These are phyloP conservation scores for Tylopilus sp. DNA, from an alignment of 1,284 basidiomycete species.

Conservation along the genomic window DNA sequence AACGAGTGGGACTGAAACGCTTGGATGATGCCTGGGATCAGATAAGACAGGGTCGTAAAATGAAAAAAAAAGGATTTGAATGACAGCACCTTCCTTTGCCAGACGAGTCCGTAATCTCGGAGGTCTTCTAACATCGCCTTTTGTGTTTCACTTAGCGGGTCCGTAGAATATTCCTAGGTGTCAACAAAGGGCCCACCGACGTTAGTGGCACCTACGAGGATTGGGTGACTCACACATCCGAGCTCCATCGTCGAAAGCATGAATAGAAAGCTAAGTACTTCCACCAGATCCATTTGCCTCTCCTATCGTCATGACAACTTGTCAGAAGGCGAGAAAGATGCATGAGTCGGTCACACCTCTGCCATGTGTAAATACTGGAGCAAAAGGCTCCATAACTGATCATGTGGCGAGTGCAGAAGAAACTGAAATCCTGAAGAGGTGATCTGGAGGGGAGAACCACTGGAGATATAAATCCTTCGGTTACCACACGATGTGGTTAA, in stretches of 20 bases:
- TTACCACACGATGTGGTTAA: neutral
- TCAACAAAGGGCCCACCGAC: slow-evolving; percentile 3
- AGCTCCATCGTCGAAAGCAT: slow-evolving; percentile 94
- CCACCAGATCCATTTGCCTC: slow-evolving; percentile 86
- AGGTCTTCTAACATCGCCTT: slow-evolving; percentile 88
- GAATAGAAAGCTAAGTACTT: slow-evolving; percentile 91
- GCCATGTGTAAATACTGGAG: slow-evolving; percentile 84
- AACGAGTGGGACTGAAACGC: slow-evolving; percentile 91
- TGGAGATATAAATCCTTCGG: slow-evolving; percentile 26
- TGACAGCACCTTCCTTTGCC: slow-evolving; percentile 60
- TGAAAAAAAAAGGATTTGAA: neutral
- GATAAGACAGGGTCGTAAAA: slow-evolving; percentile 7
- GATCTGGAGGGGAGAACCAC: slow-evolving; percentile 66
- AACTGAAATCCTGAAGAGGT: slow-evolving; percentile 97
- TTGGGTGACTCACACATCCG: slow-evolving; percentile 56
- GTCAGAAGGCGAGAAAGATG: slow-evolving; percentile 4
- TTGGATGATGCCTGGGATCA: slow-evolving; percentile 54
- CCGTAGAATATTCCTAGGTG: slow-evolving; percentile 81
- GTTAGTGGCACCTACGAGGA: slow-evolving; percentile 5
- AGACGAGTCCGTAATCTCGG: slow-evolving; percentile 91
- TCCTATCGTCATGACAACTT: slow-evolving; percentile 44
- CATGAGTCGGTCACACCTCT: slow-evolving; percentile 48
- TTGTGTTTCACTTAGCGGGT: slow-evolving; percentile 75
- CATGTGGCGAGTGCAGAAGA: slow-evolving; percentile 91
- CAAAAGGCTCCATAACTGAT: slow-evolving; percentile 95